Conservation (phyloP, 2,329 filamentous ascomycete genomes). For the Apiospora marii region DNA sequence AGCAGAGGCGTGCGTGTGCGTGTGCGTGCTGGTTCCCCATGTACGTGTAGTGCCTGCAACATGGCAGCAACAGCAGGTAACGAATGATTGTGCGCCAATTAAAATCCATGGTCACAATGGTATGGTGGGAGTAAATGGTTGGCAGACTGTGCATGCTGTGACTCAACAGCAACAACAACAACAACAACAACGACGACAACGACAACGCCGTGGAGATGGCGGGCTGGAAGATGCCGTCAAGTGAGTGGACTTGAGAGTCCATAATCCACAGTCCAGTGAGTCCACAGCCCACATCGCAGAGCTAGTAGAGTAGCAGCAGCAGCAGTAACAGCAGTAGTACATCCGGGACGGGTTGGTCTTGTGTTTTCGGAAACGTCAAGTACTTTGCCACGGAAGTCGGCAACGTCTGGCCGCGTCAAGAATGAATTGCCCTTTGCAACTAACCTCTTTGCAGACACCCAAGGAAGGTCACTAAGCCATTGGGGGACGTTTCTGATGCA, state of each 20-base stretch:
- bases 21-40: neutral
- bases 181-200: too few species aligned
- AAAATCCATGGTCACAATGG: neutral
- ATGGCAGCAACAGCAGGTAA: neutral
- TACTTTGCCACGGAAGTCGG: slow-evolving; percentile 7
- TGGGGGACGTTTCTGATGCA: neutral
- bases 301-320: neutral
- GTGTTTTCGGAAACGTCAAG: slow-evolving; percentile 10
- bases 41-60: neutral
- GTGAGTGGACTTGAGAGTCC: neutral
- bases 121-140: neutral
- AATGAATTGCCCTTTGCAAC: neutral
- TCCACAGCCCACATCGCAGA: neutral
- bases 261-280: neutral
- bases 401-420: neutral
- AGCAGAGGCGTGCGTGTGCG: neutral
- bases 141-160: neutral
- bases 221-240: slow-evolving; percentile 3
- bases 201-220: too few species aligned
- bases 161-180: neutral
- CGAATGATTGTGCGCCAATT: neutral
- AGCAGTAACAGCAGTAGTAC: neutral
- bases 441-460: neutral
- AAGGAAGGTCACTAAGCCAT: too few species aligned
- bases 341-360: neutral